Evolutionary conservation across 805 yeast genomes (phyloP).

Genomic region (Metschnikowia hibisci): DNA sequence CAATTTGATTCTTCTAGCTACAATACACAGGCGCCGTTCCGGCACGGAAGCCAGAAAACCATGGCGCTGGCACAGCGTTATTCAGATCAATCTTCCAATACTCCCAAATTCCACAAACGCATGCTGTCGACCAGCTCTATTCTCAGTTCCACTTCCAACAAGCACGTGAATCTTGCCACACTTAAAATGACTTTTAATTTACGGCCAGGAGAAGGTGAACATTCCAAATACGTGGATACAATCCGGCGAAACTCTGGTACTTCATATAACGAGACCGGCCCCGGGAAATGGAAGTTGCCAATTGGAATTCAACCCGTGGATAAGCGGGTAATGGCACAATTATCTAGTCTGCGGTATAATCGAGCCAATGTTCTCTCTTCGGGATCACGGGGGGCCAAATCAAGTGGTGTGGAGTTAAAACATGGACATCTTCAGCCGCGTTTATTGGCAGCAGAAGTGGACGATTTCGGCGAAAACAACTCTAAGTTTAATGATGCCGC

Average conservation of each 20-base stretch:
- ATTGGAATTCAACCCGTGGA: conserved; percentile 51
- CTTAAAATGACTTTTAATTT: conserved; percentile 33
- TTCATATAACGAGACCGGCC: conserved; percentile 45
- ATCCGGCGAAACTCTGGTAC: conserved; percentile 45
- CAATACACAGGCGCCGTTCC: background rate
- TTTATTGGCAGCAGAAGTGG: conserved; percentile 71
- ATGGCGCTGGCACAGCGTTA: background rate
- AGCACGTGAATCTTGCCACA: conserved; percentile 36
- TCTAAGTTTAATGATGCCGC: conserved; percentile 12
- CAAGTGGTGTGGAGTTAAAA: conserved; percentile 52
- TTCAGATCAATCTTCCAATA: background rate
- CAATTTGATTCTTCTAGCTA: conserved; percentile 2
- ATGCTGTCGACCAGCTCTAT: conserved; percentile 34
- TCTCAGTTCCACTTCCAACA: conserved; percentile 28
- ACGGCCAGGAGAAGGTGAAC: conserved; percentile 48
- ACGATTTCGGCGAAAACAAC: conserved; percentile 35
- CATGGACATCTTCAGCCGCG: conserved; percentile 63
- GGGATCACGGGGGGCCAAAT: conserved; percentile 22
- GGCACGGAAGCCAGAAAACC: conserved; percentile 1
- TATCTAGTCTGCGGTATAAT: conserved; percentile 20
- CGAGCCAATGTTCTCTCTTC: conserved; percentile 4
- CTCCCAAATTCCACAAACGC: conserved; percentile 9
- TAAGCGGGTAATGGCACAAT: conserved; percentile 20
- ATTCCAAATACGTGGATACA: conserved; percentile 46
- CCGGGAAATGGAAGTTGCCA: conserved; percentile 48